Evolutionary conservation across 805 yeast species (phyloP), one percentile per base, ranked within the genome.

Genomic region (Brettanomyces anomalus): DNA sequence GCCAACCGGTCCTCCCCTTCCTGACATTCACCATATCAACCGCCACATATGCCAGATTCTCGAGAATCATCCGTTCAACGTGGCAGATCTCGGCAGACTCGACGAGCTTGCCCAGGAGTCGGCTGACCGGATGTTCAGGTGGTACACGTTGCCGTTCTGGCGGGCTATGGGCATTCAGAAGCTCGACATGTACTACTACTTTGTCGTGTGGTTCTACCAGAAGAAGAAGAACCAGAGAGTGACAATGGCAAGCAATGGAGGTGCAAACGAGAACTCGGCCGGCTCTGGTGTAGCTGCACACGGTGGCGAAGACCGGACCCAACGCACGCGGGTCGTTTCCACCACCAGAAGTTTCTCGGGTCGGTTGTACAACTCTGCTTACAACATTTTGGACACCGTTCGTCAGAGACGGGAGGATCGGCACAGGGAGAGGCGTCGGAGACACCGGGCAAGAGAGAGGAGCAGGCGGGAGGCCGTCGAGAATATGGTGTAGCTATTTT

Each of bases 81-180:
- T 56, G 64, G 46, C 51, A 6, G 73, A 71, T 51, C 59, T 69
- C 33, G 60, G 63, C 8, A 63, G 71, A 36, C 47, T 77, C 15
- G 80, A 76, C 49, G 63, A 53, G 8, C 48, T 56, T 14, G 83
- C 81, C 0, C 64, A 55, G 26, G 62, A 60, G 24, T 48, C 58
- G 4, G 67, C 77, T 4, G 50, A 60, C 14, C 42, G 46, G 30
- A 44, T 40, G 46, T 52, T 43, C 39, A 46, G 40, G 18, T 58
- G 62, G 53, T 35, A 44, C 20, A 62, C 56, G 51, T 50, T 46
- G 14, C 24, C 71, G 0, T 74, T 74, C 55, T 79, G 84, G 82
- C 57, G 55, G 33, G 20, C 74, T 4, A 74, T 80, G 80, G 82
- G 84, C 1, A 66, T 80, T 31, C 51, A 69, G 3, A 64, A 53